Percentiles rank a stretch among this genome's conserved stretches.
phyloP scores from a whole-genome alignment of 257 asterid species.

The Paraleonurus japonicus region DNA sequence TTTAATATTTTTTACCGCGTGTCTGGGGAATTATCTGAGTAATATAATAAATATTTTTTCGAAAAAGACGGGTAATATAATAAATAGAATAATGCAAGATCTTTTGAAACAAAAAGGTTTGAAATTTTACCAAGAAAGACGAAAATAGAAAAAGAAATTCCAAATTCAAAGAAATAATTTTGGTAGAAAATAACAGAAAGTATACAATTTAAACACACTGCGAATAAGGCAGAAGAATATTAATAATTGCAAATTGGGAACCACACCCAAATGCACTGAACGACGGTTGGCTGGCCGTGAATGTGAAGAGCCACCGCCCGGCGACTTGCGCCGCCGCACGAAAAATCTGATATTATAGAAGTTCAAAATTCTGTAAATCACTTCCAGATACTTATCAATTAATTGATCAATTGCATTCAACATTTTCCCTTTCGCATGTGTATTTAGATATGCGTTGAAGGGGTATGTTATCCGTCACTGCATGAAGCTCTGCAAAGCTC shows the following conservation, averaged over 20 bases:
- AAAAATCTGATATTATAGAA: background rate
- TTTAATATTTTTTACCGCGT: no score
- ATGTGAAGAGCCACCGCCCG: slow-evolving; percentile 29
- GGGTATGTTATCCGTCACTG: slow-evolving; percentile 9
- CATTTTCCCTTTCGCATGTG: slow-evolving; percentile 6
- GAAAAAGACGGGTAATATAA: no score
- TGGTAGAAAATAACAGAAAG: background rate
- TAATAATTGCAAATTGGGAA: slow-evolving; percentile 24
- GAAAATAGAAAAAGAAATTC: background rate
- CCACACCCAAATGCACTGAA: slow-evolving; percentile 22
- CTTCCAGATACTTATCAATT: slow-evolving; percentile 18
- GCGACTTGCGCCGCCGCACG: slow-evolving; percentile 33
- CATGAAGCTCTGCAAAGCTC: slow-evolving; percentile 29
- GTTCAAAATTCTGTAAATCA: slow-evolving; percentile 20
- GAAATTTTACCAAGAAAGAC: background rate
- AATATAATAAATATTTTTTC: no score
- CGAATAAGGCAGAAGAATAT: slow-evolving; percentile 12
- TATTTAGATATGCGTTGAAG: background rate
- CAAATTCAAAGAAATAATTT: background rate
- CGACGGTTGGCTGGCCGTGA: slow-evolving; percentile 35
- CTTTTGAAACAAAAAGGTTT: no score
- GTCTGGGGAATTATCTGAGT: no score
- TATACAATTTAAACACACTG: background rate
- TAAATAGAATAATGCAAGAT: no score
- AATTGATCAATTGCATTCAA: slow-evolving; percentile 17